These are phyloP conservation scores for Trichoderma sp. DNA, from an alignment of 2,329 filamentous ascomycete species.

Conservation along the genomic window DNA sequence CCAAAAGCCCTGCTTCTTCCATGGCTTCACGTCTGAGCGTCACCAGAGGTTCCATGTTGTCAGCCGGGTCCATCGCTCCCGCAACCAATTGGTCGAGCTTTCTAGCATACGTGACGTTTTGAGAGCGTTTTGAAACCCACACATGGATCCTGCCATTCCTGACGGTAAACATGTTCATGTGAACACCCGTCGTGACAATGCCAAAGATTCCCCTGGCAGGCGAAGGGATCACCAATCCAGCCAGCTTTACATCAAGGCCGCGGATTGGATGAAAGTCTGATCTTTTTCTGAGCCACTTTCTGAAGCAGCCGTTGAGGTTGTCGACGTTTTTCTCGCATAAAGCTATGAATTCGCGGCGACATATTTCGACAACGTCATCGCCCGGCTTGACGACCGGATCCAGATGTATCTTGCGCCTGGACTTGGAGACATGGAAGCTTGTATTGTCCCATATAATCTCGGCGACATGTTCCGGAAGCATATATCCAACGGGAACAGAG, in stretches of 20 bases:
- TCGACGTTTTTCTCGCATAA: conserved; percentile 33
- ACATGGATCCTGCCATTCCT: conserved; percentile 32
- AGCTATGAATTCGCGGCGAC: conserved; percentile 26
- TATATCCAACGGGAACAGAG: conserved; percentile 30
- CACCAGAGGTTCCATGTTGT: conserved; percentile 31
- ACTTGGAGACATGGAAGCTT: conserved; percentile 24
- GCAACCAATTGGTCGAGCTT: conserved; percentile 42
- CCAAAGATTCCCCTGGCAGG: conserved; percentile 39
- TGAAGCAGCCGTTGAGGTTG: conserved; percentile 31
- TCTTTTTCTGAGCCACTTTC: conserved; percentile 30
- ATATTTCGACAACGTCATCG: conserved; percentile 25
- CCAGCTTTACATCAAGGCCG: conserved; percentile 25
- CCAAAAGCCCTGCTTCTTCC: conserved; percentile 37
- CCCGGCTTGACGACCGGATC: conserved; percentile 22
- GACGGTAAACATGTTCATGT: conserved; percentile 40
- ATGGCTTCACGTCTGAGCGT: conserved; percentile 37
- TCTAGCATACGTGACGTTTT: conserved; percentile 35
- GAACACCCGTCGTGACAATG: conserved; percentile 39
- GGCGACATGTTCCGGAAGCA: conserved; percentile 27
- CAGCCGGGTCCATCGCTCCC: conserved; percentile 37
- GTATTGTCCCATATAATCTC: conserved; percentile 29
- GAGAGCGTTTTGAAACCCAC: conserved; percentile 39
- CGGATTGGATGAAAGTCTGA: conserved; percentile 34
- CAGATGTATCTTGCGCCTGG: conserved; percentile 27
- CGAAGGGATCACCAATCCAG: conserved; percentile 34